phyloP scores from a whole-genome alignment of 805 yeast genomes.

The Sungouiella thailandica region DNA sequence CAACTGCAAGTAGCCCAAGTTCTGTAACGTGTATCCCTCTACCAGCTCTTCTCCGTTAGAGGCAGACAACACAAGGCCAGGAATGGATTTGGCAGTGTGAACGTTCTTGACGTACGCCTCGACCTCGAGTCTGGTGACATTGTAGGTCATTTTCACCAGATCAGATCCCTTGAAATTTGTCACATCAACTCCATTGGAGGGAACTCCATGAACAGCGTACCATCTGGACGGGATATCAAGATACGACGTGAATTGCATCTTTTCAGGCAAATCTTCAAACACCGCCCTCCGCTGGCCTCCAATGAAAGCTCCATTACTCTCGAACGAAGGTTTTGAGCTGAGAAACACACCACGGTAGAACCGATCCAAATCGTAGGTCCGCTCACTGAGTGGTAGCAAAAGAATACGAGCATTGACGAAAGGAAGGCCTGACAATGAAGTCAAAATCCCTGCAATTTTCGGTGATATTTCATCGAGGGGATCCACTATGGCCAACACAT shows the following conservation, averaged over 20 bases:
- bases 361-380: constrained; percentile 46
- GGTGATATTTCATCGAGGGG: constrained; percentile 73
- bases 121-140: constrained; percentile 50
- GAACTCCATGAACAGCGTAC: constrained; percentile 52
- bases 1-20: constrained; percentile 80
- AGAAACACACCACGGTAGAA: constrained; percentile 50
- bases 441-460: constrained; percentile 44
- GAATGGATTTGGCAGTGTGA: constrained; percentile 33
- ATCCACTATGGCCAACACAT: constrained; percentile 59
- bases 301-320: constrained; percentile 16
- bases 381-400: constrained; percentile 51
- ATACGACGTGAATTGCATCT: constrained; percentile 37
- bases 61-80: constrained; percentile 49
- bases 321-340: constrained; percentile 24
- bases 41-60: constrained; percentile 14
- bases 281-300: constrained; percentile 23
- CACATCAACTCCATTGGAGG: constrained; percentile 43
- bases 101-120: constrained; percentile 66
- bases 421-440: constrained; percentile 37
- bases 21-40: constrained; percentile 72
- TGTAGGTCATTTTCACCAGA: constrained; percentile 34
- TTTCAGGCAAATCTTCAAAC: constrained; percentile 21
- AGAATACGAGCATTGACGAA: constrained; percentile 51
- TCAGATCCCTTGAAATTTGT: constrained; percentile 52
- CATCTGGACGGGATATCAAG: constrained; percentile 62